These are phyloP conservation scores for Globisporangium alternatum DNA, from an alignment of 352 stramenopile genomes.

Conservation along the genomic window DNA sequence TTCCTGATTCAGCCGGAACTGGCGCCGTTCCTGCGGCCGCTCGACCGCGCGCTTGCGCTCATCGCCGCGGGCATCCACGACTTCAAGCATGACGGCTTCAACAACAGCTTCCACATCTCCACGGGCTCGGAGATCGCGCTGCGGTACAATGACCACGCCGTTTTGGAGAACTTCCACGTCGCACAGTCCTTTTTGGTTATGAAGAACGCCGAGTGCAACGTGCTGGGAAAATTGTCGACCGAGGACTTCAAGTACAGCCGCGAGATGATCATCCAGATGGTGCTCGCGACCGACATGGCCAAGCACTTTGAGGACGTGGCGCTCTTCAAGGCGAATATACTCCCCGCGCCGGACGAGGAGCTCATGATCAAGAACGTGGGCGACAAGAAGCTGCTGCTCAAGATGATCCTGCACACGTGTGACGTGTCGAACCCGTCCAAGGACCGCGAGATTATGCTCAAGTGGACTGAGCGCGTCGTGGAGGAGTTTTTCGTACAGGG, in stretches of 20 bases:
- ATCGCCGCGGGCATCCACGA: conserved; percentile 86
- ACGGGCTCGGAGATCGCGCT: conserved; percentile 84
- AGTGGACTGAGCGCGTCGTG: conserved; percentile 92
- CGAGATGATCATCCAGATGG: conserved; percentile 90
- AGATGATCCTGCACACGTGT: conserved; percentile 90
- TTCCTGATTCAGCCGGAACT: conserved; percentile 80
- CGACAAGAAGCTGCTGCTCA: conserved; percentile 87
- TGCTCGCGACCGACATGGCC: conserved; percentile 89
- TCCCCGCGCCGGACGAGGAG: conserved; percentile 58
- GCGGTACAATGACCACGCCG: conserved; percentile 87
- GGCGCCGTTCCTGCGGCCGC: conserved; percentile 63
- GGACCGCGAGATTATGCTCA: conserved; percentile 81
- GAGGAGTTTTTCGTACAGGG: conserved; percentile 96
- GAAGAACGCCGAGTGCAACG: conserved; percentile 83
- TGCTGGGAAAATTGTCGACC: conserved; percentile 66
- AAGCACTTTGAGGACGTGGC: conserved; percentile 88
- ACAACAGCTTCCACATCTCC: conserved; percentile 89
- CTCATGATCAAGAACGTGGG: conserved; percentile 78
- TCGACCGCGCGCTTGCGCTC: conserved; percentile 72
- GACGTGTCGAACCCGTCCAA: conserved; percentile 95
- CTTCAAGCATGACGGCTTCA: conserved; percentile 89
- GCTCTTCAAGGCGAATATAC: conserved; percentile 87
- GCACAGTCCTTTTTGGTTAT: conserved; percentile 89
- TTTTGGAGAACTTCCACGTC: conserved; percentile 89
- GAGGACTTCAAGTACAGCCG: conserved; percentile 86